Evolutionary conservation across 352 stramenopile species (phyloP).

Genomic region (Phytopythium mirpurense): DNA sequence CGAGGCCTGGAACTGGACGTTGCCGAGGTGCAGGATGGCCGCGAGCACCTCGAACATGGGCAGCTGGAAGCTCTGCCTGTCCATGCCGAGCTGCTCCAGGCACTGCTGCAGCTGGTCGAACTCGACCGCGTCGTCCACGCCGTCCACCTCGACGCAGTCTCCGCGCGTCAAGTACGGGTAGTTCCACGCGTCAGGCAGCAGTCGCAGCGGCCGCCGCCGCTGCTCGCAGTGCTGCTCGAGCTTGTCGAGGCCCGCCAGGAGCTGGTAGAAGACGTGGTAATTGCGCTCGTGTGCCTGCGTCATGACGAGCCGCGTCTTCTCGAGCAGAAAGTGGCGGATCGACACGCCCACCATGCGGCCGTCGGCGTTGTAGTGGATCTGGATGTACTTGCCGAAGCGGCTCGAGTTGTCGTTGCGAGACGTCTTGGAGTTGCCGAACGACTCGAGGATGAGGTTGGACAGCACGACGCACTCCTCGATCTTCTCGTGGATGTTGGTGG

Average conservation of each 20-base stretch:
- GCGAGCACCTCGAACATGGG: conserved; percentile 72
- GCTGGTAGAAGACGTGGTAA: conserved; percentile 83
- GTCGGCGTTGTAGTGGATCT: conserved; percentile 77
- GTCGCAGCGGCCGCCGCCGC: conserved; percentile 17
- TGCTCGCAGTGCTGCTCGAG: conserved; percentile 16
- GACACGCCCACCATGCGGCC: conserved; percentile 69
- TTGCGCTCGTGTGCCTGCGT: conserved; percentile 71
- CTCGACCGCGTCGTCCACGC: conserved; percentile 63
- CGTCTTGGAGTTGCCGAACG: conserved; percentile 84
- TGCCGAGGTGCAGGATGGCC: conserved; percentile 66
- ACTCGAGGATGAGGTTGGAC: conserved; percentile 80
- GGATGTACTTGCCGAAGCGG: conserved; percentile 90
- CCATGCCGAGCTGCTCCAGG: conserved; percentile 67
- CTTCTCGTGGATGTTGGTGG: conserved; percentile 52
- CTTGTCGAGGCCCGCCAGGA: conserved; percentile 42
- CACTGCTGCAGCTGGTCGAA: conserved; percentile 65
- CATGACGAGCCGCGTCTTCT: conserved; percentile 74
- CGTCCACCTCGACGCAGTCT: conserved; percentile 72
- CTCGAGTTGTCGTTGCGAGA: conserved; percentile 88
- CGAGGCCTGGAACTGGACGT: conserved; percentile 40
- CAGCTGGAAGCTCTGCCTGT: conserved; percentile 46
- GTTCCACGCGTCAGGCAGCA: conserved; percentile 50
- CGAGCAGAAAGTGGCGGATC: conserved; percentile 74
- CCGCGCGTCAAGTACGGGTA: conserved; percentile 71
- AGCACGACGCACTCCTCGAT: conserved; percentile 82